Conservation (phyloP, 1,284 basidiomycete species). For the Salmacisia buchloeana region DNA sequence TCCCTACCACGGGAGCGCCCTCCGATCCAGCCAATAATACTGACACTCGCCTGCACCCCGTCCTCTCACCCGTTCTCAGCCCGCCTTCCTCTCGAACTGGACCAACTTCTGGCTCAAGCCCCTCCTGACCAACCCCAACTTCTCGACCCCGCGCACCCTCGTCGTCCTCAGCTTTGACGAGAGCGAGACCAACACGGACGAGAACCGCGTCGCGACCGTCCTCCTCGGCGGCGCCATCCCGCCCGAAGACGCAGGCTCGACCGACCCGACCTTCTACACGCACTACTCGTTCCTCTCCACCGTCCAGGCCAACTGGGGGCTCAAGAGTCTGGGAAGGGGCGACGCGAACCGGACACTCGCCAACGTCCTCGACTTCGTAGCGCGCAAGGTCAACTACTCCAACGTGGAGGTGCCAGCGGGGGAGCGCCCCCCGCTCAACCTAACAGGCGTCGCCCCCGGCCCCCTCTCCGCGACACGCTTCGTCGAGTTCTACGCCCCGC, state of each 20-base stretch:
- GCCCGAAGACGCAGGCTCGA: constrained; percentile 20
- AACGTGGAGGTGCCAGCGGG: constrained; percentile 24
- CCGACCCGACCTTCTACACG: constrained; percentile 51
- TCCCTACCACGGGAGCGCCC: no score
- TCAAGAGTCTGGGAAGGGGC: constrained; percentile 30
- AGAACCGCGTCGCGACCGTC: constrained; percentile 43
- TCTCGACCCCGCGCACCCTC: constrained; percentile 58
- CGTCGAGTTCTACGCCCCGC: constrained; percentile 47
- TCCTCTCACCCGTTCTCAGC: no score
- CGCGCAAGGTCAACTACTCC: constrained; percentile 50
- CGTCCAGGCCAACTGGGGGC: constrained; percentile 61
- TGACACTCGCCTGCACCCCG: constrained; percentile 57
- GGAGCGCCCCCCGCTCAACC: constrained; percentile 43
- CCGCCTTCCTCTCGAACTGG: constrained; percentile 57
- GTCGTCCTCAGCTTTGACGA: constrained; percentile 61
- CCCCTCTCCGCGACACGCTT: constrained; percentile 29
- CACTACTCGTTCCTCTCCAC: constrained; percentile 64
- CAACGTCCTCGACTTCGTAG: constrained; percentile 58
- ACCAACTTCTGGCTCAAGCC: constrained; percentile 60
- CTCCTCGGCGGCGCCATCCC: constrained; percentile 31
- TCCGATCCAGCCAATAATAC: no score
- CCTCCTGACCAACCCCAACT: constrained; percentile 55
- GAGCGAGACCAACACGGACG: constrained; percentile 55
- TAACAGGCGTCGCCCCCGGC: constrained; percentile 48
- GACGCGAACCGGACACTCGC: constrained; percentile 49